A percentile compares a stretch with the other conserved stretches of the same genome.
Conservation (phyloP, 164 flowering plant genomes). For the Liriodendron chinense region DNA sequence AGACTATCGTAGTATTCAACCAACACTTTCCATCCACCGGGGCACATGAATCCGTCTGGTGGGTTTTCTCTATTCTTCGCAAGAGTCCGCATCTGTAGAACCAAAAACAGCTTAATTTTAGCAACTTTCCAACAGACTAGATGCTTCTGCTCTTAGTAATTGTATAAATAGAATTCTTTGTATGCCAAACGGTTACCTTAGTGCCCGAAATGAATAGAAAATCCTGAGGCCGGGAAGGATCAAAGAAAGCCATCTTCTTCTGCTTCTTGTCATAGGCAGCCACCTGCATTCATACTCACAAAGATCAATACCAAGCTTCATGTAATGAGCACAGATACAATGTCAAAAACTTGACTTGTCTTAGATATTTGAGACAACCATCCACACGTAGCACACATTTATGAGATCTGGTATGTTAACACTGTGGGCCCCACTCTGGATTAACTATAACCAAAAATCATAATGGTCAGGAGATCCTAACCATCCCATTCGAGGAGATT, state of each 20-base stretch:
- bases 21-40: constrained; percentile 88
- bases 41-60: constrained; percentile 97
- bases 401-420: not conserved
- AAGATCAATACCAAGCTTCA: not conserved
- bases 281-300: constrained; percentile 43
- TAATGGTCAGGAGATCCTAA: not conserved
- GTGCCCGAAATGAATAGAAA: constrained; percentile 97
- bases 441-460: not conserved
- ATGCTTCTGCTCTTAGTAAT: not conserved
- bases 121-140: not conserved
- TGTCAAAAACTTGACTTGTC: not conserved
- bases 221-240: constrained; percentile 86
- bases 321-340: not conserved
- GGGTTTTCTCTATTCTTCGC: constrained; percentile 87
- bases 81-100: constrained; percentile 78
- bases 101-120: not conserved
- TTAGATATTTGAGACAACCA: not conserved
- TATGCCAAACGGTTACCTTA: constrained; percentile 49
- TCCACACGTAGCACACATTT: too few species aligned
- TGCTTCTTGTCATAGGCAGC: constrained; percentile 93
- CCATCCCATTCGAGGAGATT: not conserved
- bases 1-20: constrained; percentile 84
- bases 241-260: constrained; percentile 92
- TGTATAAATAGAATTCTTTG: too few species aligned
- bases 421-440: not conserved